These are phyloP conservation scores for Dictyostelium brefeldianum DNA, from an alignment of 78 protist species.

Conservation along the genomic window DNA sequence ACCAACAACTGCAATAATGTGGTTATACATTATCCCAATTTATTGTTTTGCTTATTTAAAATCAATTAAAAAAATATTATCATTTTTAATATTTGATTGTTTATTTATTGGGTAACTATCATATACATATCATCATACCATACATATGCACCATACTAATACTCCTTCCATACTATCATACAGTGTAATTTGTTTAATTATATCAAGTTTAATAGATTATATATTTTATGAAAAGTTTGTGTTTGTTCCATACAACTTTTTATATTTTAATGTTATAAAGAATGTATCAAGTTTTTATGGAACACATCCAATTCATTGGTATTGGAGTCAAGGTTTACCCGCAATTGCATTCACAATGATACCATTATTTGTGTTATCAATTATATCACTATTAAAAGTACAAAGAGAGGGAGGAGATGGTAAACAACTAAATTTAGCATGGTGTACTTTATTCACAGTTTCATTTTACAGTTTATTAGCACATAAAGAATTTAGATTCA, in stretches of 20 bases:
- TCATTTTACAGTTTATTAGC: slow-evolving; percentile 34
- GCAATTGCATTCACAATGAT: slow-evolving; percentile 37
- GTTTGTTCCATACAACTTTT: slow-evolving; percentile 72
- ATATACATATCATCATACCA: too few species aligned
- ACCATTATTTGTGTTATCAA: slow-evolving; percentile 16
- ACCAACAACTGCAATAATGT: slow-evolving; percentile 77
- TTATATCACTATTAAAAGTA: neutral
- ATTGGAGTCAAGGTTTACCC: slow-evolving; percentile 80
- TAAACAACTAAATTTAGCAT: slow-evolving; percentile 7
- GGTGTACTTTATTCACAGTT: neutral
- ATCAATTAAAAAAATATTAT: slow-evolving; percentile 20
- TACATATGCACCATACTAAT: too few species aligned
- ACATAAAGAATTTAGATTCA: slow-evolving; percentile 82
- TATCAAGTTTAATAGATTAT: slow-evolving; percentile 44
- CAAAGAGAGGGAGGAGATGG: neutral
- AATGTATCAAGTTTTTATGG: slow-evolving; percentile 83
- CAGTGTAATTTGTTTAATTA: slow-evolving; percentile 6
- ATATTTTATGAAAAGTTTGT: slow-evolving; percentile 40
- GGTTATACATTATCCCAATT: slow-evolving; percentile 61
- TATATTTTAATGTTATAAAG: slow-evolving; percentile 80
- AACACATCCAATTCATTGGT: slow-evolving; percentile 92
- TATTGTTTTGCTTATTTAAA: neutral
- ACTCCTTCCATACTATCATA: neutral
- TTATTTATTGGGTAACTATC: slow-evolving; percentile 5
- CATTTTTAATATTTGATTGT: slow-evolving; percentile 35